A percentile compares a stretch with the other conserved stretches of the same genome.
These are phyloP conservation scores for Fusarium pseudograminearum DNA, from an alignment of 2,329 filamentous ascomycete genomes.

Conservation along the genomic window DNA sequence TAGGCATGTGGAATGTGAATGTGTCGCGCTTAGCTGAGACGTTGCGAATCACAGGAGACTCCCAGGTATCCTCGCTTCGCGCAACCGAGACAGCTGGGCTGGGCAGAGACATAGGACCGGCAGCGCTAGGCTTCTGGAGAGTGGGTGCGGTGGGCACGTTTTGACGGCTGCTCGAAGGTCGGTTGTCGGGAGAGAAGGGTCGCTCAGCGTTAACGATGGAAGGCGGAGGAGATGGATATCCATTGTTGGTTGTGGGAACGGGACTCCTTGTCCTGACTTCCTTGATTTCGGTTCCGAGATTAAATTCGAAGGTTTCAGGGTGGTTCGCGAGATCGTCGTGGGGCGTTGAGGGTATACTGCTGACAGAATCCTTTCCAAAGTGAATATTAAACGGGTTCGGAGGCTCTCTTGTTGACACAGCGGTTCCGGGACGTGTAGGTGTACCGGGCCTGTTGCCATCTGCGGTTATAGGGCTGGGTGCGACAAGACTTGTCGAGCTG, in stretches of 20 bases:
- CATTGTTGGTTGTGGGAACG: conserved; percentile 29
- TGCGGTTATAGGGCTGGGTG: conserved; percentile 48
- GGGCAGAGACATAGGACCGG: conserved; percentile 53
- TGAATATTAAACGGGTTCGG: conserved; percentile 63
- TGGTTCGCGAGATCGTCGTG: conserved; percentile 51
- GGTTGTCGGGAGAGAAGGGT: conserved; percentile 41
- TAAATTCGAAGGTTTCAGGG: conserved; percentile 57
- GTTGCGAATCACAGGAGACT: conserved; percentile 60
- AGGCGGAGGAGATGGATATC: conserved; percentile 55
- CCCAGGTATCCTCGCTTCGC: conserved; percentile 56
- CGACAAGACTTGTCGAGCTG: conserved; percentile 53
- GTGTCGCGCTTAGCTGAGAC: conserved; percentile 65
- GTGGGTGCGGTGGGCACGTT: conserved; percentile 41
- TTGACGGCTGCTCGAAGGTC: conserved; percentile 38
- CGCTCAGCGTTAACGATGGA: conserved; percentile 52
- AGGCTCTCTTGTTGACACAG: conserved; percentile 54
- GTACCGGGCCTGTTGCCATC: conserved; percentile 43
- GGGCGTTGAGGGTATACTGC: conserved; percentile 46
- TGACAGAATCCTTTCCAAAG: conserved; percentile 51
- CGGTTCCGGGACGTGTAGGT: conserved; percentile 52
- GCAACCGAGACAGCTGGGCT: conserved; percentile 58
- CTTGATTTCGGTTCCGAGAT: conserved; percentile 37
- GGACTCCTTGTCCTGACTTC: conserved; percentile 25
- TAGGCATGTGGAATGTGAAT: conserved; percentile 59
- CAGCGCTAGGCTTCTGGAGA: conserved; percentile 47